Evolutionary conservation across 768 basidiomycete species (phyloP).

Genomic region (Lanmaoa rubissima): DNA sequence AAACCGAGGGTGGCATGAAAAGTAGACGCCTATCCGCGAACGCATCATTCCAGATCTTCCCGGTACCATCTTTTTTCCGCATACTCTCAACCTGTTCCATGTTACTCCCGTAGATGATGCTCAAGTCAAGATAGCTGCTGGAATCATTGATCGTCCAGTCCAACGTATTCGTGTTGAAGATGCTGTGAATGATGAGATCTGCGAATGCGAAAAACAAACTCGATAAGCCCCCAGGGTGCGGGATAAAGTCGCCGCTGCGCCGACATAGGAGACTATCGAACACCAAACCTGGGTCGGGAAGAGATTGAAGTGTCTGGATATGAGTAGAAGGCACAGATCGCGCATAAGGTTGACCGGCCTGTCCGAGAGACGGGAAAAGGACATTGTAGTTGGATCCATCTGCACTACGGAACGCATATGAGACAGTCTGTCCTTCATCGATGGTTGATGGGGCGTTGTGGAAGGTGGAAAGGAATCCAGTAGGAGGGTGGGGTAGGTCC

Average conservation of each 20-base stretch:
- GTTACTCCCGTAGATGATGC: conserved; percentile 68
- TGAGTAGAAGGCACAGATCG: conserved; percentile 57
- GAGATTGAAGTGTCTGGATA: conserved; percentile 39
- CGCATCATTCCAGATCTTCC: conserved; percentile 62
- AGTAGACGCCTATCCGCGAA: conserved; percentile 67
- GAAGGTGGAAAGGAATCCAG: conserved; percentile 43
- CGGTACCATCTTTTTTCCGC: conserved; percentile 62
- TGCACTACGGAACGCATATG: conserved; percentile 55
- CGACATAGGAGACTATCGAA: conserved; percentile 67
- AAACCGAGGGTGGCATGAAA: conserved; percentile 69
- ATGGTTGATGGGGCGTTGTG: neutral
- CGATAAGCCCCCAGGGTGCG: conserved; percentile 69
- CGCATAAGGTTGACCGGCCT: conserved; percentile 64
- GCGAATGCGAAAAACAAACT: conserved; percentile 79
- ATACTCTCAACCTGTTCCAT: conserved; percentile 47
- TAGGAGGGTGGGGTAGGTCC: conserved; percentile 76
- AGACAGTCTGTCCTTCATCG: conserved; percentile 15
- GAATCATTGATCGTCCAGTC: conserved; percentile 58
- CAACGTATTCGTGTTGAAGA: conserved; percentile 56
- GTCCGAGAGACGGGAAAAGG: conserved; percentile 52
- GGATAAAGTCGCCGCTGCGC: conserved; percentile 35
- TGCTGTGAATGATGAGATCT: conserved; percentile 68
- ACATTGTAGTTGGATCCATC: conserved; percentile 64
- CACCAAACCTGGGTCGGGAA: conserved; percentile 66
- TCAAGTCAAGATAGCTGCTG: conserved; percentile 76